Percentiles rank a stretch among this genome's conserved stretches.
Evolutionary conservation across 257 asterid species (phyloP).

Genomic region (Solanum sejunctum): DNA sequence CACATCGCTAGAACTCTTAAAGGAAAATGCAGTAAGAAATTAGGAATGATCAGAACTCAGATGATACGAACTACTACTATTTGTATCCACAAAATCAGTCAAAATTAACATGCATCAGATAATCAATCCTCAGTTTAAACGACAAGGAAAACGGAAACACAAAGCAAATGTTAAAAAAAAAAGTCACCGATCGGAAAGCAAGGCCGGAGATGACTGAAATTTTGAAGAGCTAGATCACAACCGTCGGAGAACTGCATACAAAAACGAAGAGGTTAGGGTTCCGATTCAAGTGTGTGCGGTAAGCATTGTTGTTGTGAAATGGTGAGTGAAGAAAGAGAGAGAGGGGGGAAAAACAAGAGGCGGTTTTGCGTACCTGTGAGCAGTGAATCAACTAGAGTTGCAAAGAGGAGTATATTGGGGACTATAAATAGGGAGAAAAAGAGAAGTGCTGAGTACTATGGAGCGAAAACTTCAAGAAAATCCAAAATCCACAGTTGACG

Average conservation of each 20-base stretch:
- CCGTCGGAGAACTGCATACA: background rate
- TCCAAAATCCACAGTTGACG: background rate
- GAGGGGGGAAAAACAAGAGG: background rate
- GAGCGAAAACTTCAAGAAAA: background rate
- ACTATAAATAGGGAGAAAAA: background rate
- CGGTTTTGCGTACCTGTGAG: background rate
- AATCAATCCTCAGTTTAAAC: background rate
- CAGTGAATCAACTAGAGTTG: background rate
- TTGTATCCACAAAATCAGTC: background rate
- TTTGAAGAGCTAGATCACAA: background rate
- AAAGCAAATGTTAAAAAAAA: background rate
- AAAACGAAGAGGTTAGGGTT: background rate
- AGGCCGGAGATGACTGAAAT: constrained; percentile 7
- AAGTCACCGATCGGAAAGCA: constrained; percentile 15
- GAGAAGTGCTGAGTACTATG: background rate
- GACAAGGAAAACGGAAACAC: background rate
- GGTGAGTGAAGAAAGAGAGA: background rate
- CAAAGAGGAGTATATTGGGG: background rate
- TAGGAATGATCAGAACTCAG: background rate
- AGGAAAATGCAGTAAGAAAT: background rate
- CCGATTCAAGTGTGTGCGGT: background rate
- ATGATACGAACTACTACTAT: background rate
- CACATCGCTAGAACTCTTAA: background rate
- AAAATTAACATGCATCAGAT: background rate
- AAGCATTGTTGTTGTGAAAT: background rate